Conservation (phyloP, 2,329 filamentous ascomycete genomes). For the Fusarium sp. region DNA sequence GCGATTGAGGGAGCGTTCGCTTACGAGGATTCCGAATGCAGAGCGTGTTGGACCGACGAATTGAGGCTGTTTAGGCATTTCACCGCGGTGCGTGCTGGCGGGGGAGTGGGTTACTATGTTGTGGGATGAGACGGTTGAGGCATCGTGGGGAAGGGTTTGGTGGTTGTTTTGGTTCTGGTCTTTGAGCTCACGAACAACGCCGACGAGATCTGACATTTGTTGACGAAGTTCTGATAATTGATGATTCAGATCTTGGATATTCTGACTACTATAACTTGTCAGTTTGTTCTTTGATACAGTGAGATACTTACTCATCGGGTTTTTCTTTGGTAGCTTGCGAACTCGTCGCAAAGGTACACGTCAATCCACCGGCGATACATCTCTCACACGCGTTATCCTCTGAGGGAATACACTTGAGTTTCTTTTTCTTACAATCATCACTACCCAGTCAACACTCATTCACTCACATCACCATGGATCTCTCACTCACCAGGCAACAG, state of each 20-base stretch:
- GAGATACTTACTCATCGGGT: conserved; percentile 28
- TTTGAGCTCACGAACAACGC: conserved; percentile 39
- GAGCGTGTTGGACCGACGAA: conserved; percentile 50
- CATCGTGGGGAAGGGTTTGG: not conserved
- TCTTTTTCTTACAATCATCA: conserved; percentile 52
- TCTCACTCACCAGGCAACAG: conserved; percentile 47
- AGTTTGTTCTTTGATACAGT: not conserved
- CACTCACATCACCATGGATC: accelerated
- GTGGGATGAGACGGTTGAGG: conserved; percentile 15
- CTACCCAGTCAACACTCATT: conserved; percentile 27
- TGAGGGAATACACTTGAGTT: conserved; percentile 50
- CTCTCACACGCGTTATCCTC: conserved; percentile 42
- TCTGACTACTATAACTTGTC: not conserved
- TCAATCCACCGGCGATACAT: conserved; percentile 40
- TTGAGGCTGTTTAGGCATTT: conserved; percentile 44
- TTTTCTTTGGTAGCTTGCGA: conserved; percentile 29
- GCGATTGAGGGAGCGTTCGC: conserved; percentile 46
- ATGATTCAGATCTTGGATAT: conserved; percentile 37
- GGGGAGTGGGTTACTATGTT: conserved; percentile 24
- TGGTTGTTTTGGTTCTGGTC: conserved; percentile 9
- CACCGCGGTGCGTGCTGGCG: conserved; percentile 22
- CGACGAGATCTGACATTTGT: conserved; percentile 43
- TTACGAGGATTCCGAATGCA: conserved; percentile 47
- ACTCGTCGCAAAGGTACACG: conserved; percentile 38
- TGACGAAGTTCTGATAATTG: conserved; percentile 43